These are phyloP conservation scores for Botrytis hyacinthi DNA, from an alignment of 2,329 filamentous ascomycete genomes.

Conservation along the genomic window DNA sequence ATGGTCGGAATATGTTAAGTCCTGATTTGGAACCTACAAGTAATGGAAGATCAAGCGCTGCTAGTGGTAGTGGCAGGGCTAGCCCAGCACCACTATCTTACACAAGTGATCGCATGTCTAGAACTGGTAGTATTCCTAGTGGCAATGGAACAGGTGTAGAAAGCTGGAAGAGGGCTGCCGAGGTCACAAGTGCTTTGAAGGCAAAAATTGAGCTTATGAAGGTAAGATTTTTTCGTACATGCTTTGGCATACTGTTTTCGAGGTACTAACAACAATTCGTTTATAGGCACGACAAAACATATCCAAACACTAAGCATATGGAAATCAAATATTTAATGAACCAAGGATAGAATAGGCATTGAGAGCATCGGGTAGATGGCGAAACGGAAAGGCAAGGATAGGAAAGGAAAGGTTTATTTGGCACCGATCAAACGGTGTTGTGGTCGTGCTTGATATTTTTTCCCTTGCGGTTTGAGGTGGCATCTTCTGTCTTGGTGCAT, in stretches of 20 bases:
- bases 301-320: constrained; percentile 41
- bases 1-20: constrained; percentile 37
- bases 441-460: constrained; percentile 22
- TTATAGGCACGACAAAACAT: constrained; percentile 51
- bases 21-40: constrained; percentile 35
- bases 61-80: constrained; percentile 37
- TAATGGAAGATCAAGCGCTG: constrained; percentile 36
- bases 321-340: constrained; percentile 13
- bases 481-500: constrained; percentile 17
- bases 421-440: constrained; percentile 20
- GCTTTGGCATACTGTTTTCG: background rate
- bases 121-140: constrained; percentile 33
- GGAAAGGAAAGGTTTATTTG: constrained; percentile 16
- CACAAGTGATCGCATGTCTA: constrained; percentile 30
- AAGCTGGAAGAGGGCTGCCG: constrained; percentile 95
- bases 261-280: constrained; percentile 17
- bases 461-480: constrained; percentile 14
- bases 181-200: constrained; percentile 96
- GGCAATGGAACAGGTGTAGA: constrained; percentile 62
- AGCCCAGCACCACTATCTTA: constrained; percentile 34
- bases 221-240: constrained; percentile 44
- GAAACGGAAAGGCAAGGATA: constrained; percentile 14
- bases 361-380: constrained; percentile 9
- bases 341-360: constrained; percentile 13
- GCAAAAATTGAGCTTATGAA: constrained; percentile 99